A percentile compares a stretch with the other conserved stretches of the same genome.
Evolutionary conservation across 257 asterid species (phyloP).

Genomic region (Gentiana dahurica): DNA sequence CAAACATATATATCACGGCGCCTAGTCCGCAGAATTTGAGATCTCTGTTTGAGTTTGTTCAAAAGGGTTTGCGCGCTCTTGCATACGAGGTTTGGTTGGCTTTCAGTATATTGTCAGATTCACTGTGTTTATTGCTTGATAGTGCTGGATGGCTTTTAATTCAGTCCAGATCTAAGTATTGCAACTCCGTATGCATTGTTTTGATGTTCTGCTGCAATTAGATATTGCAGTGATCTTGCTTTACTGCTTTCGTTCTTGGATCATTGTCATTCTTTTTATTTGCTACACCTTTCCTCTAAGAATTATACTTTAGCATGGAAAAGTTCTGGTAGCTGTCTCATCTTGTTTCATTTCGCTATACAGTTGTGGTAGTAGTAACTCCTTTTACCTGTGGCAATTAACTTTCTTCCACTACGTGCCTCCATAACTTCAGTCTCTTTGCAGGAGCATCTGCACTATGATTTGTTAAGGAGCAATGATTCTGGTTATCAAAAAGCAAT

Average conservation of each 20-base stretch:
- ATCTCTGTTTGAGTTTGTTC: constrained; percentile 66
- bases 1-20: constrained; percentile 71
- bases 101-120: neutral
- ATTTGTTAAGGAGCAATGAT: constrained; percentile 3
- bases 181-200: neutral
- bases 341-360: neutral
- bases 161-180: neutral
- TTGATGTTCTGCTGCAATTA: neutral
- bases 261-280: neutral
- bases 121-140: neutral
- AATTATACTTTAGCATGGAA: neutral
- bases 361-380: neutral
- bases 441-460: constrained; percentile 8
- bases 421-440: neutral
- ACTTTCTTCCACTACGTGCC: neutral
- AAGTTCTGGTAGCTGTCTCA: neutral
- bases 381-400: neutral
- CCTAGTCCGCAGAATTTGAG: constrained; percentile 75
- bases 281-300: neutral
- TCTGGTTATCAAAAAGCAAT: constrained; percentile 4
- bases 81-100: constrained; percentile 43
- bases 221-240: neutral
- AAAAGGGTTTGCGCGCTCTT: constrained; percentile 65
- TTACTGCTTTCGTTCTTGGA: neutral
- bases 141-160: neutral